Conservation (phyloP, 305 asterid species). For the Solanum chacoense region DNA sequence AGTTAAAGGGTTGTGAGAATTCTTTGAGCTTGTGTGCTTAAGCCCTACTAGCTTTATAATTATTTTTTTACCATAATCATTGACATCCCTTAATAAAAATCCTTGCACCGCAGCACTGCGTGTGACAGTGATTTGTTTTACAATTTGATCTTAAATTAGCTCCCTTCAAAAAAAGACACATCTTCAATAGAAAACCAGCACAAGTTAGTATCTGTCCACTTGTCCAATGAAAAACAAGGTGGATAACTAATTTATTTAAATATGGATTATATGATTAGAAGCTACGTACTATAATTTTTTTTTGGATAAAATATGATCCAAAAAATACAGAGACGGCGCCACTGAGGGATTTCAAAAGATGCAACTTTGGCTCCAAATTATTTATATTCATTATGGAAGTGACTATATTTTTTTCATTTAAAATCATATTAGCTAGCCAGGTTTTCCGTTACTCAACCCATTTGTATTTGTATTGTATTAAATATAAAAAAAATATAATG, state of each 20-base stretch:
- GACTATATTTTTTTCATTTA: background rate
- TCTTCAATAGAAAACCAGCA: background rate
- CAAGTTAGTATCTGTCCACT: background rate
- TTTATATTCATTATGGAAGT: background rate
- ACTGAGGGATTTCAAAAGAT: background rate
- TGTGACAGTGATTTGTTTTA: background rate
- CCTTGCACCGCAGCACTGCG: fast-evolving
- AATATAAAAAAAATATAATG: background rate
- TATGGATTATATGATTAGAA: background rate
- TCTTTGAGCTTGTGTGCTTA: background rate
- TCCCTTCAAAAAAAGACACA: background rate
- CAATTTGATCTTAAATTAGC: background rate
- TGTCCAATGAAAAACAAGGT: background rate
- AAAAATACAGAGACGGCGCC: background rate
- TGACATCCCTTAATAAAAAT: fast-evolving
- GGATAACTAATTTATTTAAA: background rate
- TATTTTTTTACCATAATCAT: too few species aligned
- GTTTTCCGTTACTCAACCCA: background rate
- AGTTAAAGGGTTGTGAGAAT: background rate
- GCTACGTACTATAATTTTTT: background rate
- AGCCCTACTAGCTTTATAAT: background rate
- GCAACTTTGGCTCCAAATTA: background rate
- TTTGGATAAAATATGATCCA: background rate
- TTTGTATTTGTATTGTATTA: background rate
- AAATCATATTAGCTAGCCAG: background rate